Percentiles rank a stretch among this genome's conserved stretches.
phyloP scores from a whole-genome alignment of 306 rosid genomes.

The Casuarina equisetifolia region DNA sequence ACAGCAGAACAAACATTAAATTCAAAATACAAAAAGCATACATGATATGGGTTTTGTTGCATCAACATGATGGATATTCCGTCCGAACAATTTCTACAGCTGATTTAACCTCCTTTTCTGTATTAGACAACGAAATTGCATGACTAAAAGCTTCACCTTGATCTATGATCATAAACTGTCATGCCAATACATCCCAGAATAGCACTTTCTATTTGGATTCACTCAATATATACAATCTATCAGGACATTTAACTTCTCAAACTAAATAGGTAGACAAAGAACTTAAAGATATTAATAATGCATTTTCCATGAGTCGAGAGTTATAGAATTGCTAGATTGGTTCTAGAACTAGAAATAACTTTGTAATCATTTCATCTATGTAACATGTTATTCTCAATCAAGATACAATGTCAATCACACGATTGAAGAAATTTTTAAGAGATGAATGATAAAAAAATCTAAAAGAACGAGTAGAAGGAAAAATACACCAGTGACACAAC shows the following conservation, averaged over 20 bases:
- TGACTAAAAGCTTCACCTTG: constrained; percentile 22
- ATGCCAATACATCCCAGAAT: constrained; percentile 8
- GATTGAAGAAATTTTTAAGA: background rate
- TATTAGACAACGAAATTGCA: constrained; percentile 10
- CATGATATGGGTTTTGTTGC: constrained; percentile 71
- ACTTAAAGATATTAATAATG: background rate
- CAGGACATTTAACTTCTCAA: background rate
- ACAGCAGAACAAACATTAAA: background rate
- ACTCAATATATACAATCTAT: constrained; percentile 8
- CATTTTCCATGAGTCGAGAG: background rate
- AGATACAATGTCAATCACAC: background rate
- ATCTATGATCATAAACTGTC: constrained; percentile 8
- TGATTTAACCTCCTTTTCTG: constrained; percentile 80
- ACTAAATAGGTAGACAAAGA: background rate
- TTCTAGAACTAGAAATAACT: background rate
- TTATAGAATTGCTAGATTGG: background rate
- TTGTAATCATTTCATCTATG: background rate
- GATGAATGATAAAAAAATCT: background rate
- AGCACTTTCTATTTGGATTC: constrained; percentile 9
- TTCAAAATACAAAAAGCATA: constrained; percentile 29
- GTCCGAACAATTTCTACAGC: constrained; percentile 64
- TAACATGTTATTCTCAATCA: background rate
- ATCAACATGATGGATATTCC: constrained; percentile 71
- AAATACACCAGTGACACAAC: background rate
- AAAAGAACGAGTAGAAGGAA: background rate